A percentile compares a stretch with the other conserved stretches of the same genome.
Evolutionary conservation across 2,329 filamentous ascomycete species (phyloP).

Genomic region (Amauroascus verrucosus): DNA sequence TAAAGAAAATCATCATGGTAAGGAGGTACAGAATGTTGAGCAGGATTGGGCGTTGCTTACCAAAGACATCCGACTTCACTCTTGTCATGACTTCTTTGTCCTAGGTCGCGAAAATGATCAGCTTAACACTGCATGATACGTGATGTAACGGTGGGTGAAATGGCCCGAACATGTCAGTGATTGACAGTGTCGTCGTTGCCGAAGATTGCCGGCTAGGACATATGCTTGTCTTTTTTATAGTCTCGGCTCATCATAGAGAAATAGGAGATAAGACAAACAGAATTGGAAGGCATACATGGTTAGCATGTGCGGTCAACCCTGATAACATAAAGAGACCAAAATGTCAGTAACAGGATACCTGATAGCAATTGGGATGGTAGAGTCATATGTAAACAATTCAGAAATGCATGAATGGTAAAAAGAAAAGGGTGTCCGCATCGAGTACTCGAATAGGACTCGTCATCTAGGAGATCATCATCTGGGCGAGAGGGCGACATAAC

Average conservation of each 20-base stretch:
- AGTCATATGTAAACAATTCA: conserved; percentile 26
- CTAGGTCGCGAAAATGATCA: conserved; percentile 1
- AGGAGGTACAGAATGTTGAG: conserved; percentile 22
- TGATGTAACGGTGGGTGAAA: neutral
- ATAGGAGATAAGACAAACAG: conserved; percentile 15
- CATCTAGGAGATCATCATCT: conserved; percentile 50
- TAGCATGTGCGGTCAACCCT: conserved; percentile 20
- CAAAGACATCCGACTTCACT: neutral
- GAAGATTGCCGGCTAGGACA: conserved; percentile 61
- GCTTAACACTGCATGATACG: neutral
- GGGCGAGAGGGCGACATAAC: conserved; percentile 13
- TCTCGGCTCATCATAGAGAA: conserved; percentile 68
- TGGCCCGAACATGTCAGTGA: conserved; percentile 31
- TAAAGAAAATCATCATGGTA: conserved; percentile 55
- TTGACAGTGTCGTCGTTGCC: conserved; percentile 45
- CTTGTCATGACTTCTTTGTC: neutral
- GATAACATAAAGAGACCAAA: neutral
- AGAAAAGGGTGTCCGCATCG: conserved; percentile 48
- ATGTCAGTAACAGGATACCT: neutral
- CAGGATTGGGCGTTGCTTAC: conserved; percentile 3
- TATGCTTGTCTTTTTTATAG: conserved; percentile 84
- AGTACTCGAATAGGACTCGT: conserved; percentile 56
- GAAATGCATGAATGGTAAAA: conserved; percentile 52
- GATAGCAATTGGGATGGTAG: neutral
- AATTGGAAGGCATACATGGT: conserved; percentile 17